These are phyloP conservation scores for Apiosordaria backusii DNA, from an alignment of 495 filamentous ascomycete genomes.

Conservation along the genomic window DNA sequence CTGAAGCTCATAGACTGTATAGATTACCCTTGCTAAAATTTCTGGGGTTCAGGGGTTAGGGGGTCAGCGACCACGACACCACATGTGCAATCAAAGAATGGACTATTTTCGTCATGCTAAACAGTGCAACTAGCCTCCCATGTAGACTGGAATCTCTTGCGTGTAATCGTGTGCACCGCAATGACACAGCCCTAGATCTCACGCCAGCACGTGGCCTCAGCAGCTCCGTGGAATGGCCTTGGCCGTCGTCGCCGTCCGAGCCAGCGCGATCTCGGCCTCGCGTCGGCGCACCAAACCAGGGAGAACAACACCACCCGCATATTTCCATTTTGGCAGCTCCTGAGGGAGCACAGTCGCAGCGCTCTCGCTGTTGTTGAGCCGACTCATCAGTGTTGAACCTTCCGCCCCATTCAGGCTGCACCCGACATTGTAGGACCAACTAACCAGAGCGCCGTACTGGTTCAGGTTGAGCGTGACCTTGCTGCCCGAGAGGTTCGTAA, in stretches of 20 bases:
- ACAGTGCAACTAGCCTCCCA: no score
- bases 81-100: no score
- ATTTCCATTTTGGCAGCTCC: slow-evolving; percentile 49
- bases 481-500: slow-evolving; percentile 35
- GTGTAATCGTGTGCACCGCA: no score
- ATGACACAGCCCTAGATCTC: no score
- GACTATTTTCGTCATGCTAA: no score
- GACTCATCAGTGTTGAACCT: slow-evolving; percentile 39
- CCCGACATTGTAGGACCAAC: slow-evolving; percentile 50
- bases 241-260: slow-evolving; percentile 26
- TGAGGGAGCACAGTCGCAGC: slow-evolving; percentile 37
- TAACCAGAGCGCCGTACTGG: slow-evolving; percentile 49
- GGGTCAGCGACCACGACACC: no score
- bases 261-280: slow-evolving; percentile 43
- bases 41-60: no score
- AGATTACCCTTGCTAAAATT: no score
- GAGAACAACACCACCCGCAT: slow-evolving; percentile 37
- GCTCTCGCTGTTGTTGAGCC: slow-evolving; percentile 46
- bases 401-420: slow-evolving; percentile 44
- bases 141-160: no score
- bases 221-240: slow-evolving; percentile 18
- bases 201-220: not conserved
- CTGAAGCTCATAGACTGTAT: no score
- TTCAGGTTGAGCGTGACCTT: slow-evolving; percentile 45
- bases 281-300: slow-evolving; percentile 40